A percentile compares a stretch with the other conserved stretches of the same genome.
These are phyloP conservation scores for Myriosclerotinia duriaeana DNA, from an alignment of 2,329 filamentous ascomycete genomes.

Conservation along the genomic window DNA sequence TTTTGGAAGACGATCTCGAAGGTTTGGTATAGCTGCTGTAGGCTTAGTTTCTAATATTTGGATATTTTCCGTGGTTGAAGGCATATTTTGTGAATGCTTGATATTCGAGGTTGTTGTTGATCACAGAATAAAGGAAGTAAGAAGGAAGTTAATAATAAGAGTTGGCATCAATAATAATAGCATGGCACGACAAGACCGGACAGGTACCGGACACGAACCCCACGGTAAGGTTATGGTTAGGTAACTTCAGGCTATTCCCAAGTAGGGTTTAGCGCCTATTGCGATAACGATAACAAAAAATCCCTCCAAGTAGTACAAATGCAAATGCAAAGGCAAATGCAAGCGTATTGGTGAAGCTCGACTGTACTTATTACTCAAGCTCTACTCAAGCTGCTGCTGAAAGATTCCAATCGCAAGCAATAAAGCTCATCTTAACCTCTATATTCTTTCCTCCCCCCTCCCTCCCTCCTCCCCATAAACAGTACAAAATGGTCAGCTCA, in stretches of 20 bases:
- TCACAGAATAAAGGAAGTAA: background rate
- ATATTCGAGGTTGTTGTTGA: slow-evolving; percentile 17
- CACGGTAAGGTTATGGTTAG: no score
- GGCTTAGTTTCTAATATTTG: slow-evolving; percentile 16
- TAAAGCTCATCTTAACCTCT: background rate
- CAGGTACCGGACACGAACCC: background rate
- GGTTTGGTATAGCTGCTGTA: slow-evolving; percentile 45
- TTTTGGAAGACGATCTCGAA: slow-evolving; percentile 62
- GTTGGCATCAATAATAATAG: no score
- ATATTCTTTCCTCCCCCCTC: background rate
- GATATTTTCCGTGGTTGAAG: slow-evolving; percentile 31
- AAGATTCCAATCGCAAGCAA: slow-evolving; percentile 4
- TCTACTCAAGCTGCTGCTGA: slow-evolving; percentile 5
- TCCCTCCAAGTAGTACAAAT: background rate
- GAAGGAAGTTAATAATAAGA: no score
- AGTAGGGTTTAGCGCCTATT: slow-evolving; percentile 18
- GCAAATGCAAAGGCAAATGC: background rate
- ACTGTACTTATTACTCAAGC: no score
- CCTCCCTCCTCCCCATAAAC: no score
- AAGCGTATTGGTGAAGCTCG: background rate
- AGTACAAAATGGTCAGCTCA: slow-evolving; percentile 42
- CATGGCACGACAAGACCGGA: background rate
- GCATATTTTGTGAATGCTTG: slow-evolving; percentile 32
- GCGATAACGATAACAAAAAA: slow-evolving; percentile 24
- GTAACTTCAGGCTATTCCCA: slow-evolving; percentile 9